Conservation (phyloP, 2,329 filamentous ascomycete species). For the Ascochyta pisi region DNA sequence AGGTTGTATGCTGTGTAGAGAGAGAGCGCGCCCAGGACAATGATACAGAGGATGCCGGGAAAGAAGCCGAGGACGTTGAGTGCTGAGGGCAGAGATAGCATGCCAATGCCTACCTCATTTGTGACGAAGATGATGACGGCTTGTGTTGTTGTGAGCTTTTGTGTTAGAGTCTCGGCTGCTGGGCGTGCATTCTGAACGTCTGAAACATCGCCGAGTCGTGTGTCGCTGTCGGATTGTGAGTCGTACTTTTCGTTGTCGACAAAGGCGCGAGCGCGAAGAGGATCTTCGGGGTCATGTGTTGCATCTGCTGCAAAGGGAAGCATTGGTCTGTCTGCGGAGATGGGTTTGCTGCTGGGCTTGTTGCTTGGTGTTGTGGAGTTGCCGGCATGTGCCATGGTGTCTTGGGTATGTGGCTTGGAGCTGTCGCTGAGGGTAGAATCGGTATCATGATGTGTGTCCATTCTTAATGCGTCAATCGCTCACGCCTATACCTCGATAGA, state of each 20-base stretch:
- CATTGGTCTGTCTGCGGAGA: conserved; percentile 29
- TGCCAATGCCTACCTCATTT: conserved; percentile 41
- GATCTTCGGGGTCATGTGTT: conserved; percentile 27
- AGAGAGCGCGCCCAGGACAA: conserved; percentile 35
- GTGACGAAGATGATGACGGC: conserved; percentile 41
- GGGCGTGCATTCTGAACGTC: conserved; percentile 34
- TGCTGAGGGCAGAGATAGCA: conserved; percentile 35
- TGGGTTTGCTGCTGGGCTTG: conserved; percentile 21
- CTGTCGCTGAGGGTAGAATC: conserved; percentile 18
- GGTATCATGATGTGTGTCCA: conserved; percentile 24
- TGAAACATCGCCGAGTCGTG: conserved; percentile 30
- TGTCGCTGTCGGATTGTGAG: conserved; percentile 28
- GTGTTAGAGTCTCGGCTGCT: conserved; percentile 14
- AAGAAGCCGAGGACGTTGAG: conserved; percentile 38
- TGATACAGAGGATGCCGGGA: conserved; percentile 33
- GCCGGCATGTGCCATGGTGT: neutral
- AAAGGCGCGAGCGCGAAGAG: conserved; percentile 1
- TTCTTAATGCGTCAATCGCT: conserved; percentile 20
- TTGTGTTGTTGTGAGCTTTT: conserved; percentile 36
- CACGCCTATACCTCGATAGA: conserved; percentile 14
- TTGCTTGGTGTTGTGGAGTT: conserved; percentile 19
- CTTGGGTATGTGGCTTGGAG: conserved; percentile 22
- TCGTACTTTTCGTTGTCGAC: conserved; percentile 25
- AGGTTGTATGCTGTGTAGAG: conserved; percentile 40
- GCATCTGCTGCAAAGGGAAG: conserved; percentile 31